Evolutionary conservation across 352 stramenopile genomes (phyloP).

Genomic region (Globisporangium orthogonon): DNA sequence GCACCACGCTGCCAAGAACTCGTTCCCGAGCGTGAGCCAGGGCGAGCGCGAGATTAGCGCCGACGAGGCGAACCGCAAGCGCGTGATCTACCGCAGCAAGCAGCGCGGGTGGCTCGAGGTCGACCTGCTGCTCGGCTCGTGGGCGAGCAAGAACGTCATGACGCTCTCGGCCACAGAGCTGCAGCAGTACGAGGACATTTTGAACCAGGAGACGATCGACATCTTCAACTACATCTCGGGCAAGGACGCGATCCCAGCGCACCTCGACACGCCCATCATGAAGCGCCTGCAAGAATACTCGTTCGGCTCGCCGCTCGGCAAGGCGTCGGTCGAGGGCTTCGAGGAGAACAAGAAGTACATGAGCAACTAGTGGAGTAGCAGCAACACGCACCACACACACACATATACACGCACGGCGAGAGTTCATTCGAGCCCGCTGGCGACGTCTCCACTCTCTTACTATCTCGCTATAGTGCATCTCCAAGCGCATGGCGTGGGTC

Average conservation of each 20-base stretch:
- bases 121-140: slow-evolving; percentile 92
- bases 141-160: slow-evolving; percentile 90
- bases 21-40: slow-evolving; percentile 48
- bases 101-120: slow-evolving; percentile 95
- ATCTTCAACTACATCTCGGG: slow-evolving; percentile 97
- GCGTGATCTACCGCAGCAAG: slow-evolving; percentile 93
- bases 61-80: slow-evolving; percentile 82
- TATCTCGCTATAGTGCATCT: neutral
- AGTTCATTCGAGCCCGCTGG: too few species aligned
- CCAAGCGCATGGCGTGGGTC: neutral
- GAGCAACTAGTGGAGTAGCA: slow-evolving; percentile 53
- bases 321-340: slow-evolving; percentile 75
- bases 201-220: slow-evolving; percentile 97
- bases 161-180: slow-evolving; percentile 74
- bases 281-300: slow-evolving; percentile 90
- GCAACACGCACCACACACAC: too few species aligned
- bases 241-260: slow-evolving; percentile 75
- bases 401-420: too few species aligned
- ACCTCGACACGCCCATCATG: slow-evolving; percentile 84
- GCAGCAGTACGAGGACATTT: slow-evolving; percentile 93
- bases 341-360: slow-evolving; percentile 79
- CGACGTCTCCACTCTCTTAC: neutral
- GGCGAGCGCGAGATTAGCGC: slow-evolving; percentile 40
- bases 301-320: slow-evolving; percentile 85
- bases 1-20: slow-evolving; percentile 33